Evolutionary conservation across 306 rosid species (phyloP), one percentile per base, ranked within the genome.

Genomic region (Potentilla sterilis): DNA sequence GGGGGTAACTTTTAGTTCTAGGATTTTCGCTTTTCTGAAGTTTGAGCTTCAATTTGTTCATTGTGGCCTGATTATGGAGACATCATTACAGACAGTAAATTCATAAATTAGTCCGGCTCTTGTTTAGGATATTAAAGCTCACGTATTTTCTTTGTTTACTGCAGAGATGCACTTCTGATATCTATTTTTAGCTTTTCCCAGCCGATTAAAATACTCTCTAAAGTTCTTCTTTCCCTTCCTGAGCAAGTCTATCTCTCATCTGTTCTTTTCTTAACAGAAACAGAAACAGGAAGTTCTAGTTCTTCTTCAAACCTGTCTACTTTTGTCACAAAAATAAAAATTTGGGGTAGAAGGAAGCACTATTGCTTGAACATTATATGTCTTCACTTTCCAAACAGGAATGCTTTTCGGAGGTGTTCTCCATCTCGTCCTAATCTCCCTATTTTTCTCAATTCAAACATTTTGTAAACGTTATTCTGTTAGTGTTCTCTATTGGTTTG

Each of bases 1-100:
- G 93, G 87, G 85, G 97, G 89, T 77, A 70, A 66, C 38, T 34
- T 65, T 74, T 75, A 13, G 5, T 75, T 22, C 48, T 32, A 0
- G 22, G 13, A 71, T 4, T 40, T 76, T 78, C 77, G 76, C 24
- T 73, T 70, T 15, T 52, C 19, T 75, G 28, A 44, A 46, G 65
- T 22, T n/a, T 47, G 59, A 34, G 67, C 69, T 37, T 52, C 21
- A 21, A 3, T 52, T 59, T 5, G 5, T 48, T 41, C 44, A 6
- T 51, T 74, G 46, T 73, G 21, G 48, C 75, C 35, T 69, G 67
- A 24, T 72, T 49, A 41, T 13, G 70, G 64, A 43, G 28, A 5
- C 28, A 5, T 58, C 41, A 21, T 11, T 2, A 58, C 38, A 37
- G 38, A 40, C 22, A 5, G 3, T 38, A 13, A 7, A 16, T 37